These are phyloP conservation scores for Nakaseomyces uthaithaninus DNA, from an alignment of 1,139 yeast species.

Conservation along the genomic window DNA sequence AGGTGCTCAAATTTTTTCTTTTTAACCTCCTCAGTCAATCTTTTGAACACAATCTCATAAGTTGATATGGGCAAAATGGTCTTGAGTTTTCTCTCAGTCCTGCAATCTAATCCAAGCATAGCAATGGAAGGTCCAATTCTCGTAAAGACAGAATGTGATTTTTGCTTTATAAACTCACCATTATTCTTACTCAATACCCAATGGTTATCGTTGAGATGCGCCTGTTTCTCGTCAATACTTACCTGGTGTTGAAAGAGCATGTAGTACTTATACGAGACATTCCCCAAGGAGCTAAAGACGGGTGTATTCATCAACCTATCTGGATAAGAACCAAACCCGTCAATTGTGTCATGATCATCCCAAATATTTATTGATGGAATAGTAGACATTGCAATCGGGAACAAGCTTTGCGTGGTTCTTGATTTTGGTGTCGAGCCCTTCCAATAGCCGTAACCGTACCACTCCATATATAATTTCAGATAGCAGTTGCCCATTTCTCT, in stretches of 20 bases:
- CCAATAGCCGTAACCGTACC: constrained; percentile 93
- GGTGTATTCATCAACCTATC: constrained; percentile 66
- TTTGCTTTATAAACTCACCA: constrained; percentile 63
- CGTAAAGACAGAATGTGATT: constrained; percentile 59
- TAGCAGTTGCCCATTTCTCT: constrained; percentile 58
- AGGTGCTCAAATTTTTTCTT: constrained; percentile 57
- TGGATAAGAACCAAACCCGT: constrained; percentile 86
- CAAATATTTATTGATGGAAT: constrained; percentile 79
- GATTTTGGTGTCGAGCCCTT: constrained; percentile 51
- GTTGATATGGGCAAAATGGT: constrained; percentile 50
- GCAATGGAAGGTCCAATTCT: constrained; percentile 68
- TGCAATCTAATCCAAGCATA: constrained; percentile 77
- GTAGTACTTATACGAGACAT: constrained; percentile 73
- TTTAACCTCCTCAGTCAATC: constrained; percentile 48
- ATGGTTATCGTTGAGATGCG: constrained; percentile 39
- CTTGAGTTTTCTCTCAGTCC: constrained; percentile 73
- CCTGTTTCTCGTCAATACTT: constrained; percentile 32
- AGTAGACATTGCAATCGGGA: constrained; percentile 68
- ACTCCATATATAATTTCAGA: constrained; percentile 61
- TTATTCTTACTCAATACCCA: constrained; percentile 48
- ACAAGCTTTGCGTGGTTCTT: constrained; percentile 51
- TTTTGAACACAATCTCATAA: constrained; percentile 52
- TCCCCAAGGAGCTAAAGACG: constrained; percentile 64
- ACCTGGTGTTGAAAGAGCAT: constrained; percentile 87
- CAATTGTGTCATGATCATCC: constrained; percentile 92